Evolutionary conservation across 2,329 filamentous ascomycete genomes (phyloP).

Genomic region (Aspergillus puulaauensis): DNA sequence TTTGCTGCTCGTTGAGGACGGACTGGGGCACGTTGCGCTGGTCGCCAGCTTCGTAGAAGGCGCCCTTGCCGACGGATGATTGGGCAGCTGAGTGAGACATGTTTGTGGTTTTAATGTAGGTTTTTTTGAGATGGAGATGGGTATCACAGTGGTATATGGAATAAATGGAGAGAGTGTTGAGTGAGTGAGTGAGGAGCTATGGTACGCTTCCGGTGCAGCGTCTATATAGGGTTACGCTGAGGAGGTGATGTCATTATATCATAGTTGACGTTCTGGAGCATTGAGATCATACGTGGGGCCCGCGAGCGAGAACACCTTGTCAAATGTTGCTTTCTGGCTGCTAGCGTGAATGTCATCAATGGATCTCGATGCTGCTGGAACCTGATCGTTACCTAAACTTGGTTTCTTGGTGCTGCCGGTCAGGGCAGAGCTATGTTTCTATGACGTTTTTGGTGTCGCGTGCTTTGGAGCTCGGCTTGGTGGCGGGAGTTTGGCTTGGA

Average conservation of each 20-base stretch:
- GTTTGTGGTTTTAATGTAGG: slow-evolving; percentile 28
- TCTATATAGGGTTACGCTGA: slow-evolving; percentile 1
- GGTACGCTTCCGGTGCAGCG: background rate
- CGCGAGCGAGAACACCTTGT: background rate
- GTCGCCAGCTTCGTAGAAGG: slow-evolving; percentile 74
- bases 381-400: background rate
- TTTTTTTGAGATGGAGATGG: background rate
- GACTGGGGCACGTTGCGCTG: slow-evolving; percentile 65
- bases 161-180: background rate
- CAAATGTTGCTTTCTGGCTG: background rate
- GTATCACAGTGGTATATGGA: background rate
- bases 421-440: background rate
- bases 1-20: slow-evolving; percentile 52
- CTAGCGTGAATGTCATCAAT: background rate
- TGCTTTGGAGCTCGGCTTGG: background rate
- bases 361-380: background rate
- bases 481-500: background rate
- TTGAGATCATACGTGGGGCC: slow-evolving; percentile 22
- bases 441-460: background rate
- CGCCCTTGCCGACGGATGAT: slow-evolving; percentile 66
- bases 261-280: slow-evolving; percentile 8
- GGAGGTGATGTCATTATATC: slow-evolving; percentile 7
- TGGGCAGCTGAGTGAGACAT: slow-evolving; percentile 38
- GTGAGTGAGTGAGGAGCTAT: background rate
- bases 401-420: background rate